These are phyloP conservation scores for Castanea mollissima DNA, from an alignment of 306 rosid species.

Conservation along the genomic window DNA sequence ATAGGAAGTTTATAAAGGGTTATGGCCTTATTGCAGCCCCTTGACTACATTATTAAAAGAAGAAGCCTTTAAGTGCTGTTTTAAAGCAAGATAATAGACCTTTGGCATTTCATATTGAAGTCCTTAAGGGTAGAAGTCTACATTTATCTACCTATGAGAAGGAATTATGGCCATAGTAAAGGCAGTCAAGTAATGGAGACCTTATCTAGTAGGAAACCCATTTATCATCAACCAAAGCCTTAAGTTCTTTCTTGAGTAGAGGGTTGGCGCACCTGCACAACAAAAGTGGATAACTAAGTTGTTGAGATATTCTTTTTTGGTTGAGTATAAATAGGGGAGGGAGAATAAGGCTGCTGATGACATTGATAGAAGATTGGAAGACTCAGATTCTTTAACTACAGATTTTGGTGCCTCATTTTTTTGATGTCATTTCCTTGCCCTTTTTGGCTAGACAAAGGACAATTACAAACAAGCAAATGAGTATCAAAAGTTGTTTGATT, in stretches of 20 bases:
- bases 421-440: no score
- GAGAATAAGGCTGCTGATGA: neutral
- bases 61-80: neutral
- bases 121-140: neutral
- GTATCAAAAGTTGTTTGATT: neutral
- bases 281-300: neutral
- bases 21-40: neutral
- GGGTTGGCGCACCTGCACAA: neutral
- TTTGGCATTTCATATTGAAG: neutral
- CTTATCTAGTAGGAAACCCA: neutral
- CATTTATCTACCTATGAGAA: neutral
- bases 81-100: neutral
- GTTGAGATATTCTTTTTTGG: neutral
- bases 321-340: neutral
- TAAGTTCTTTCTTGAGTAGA: neutral
- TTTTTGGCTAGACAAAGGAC: no score
- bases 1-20: neutral
- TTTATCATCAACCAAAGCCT: neutral
- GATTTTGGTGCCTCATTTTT: no score
- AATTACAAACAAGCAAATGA: neutral
- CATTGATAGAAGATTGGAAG: no score
- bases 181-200: neutral
- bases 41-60: neutral
- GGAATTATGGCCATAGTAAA: neutral
- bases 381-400: no score